Percentiles rank a stretch among this genome's conserved stretches.
phyloP scores from a whole-genome alignment of 2,329 filamentous ascomycete species.

The Colletotrichum sp. region DNA sequence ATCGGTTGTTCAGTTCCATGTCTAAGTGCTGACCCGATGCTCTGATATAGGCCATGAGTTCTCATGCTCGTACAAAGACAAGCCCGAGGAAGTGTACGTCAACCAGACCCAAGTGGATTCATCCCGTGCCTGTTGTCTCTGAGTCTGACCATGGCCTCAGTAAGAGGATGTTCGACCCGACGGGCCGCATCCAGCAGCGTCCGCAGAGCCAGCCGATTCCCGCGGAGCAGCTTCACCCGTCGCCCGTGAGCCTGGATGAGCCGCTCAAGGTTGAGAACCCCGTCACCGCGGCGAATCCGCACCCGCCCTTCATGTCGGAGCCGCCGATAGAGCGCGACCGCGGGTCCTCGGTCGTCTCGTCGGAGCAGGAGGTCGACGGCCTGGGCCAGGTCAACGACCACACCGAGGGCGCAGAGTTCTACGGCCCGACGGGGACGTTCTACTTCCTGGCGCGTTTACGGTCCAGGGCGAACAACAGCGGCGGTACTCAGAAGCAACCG shows the following conservation, averaged over 20 bases:
- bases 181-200: not conserved
- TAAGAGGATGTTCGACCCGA: not conserved
- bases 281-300: not conserved
- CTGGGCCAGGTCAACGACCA: constrained; percentile 19
- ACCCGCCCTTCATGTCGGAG: not conserved
- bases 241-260: constrained; percentile 11
- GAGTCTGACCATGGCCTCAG: not conserved
- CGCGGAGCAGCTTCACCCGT: constrained; percentile 1
- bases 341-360: not conserved
- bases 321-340: not conserved
- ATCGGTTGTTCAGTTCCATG: not conserved
- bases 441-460: constrained; percentile 19
- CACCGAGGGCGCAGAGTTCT: constrained; percentile 21
- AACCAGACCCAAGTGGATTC: not conserved
- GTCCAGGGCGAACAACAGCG: constrained; percentile 10
- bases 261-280: constrained; percentile 1
- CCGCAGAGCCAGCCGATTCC: not conserved
- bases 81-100: not conserved
- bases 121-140: too few species aligned
- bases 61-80: constrained; percentile 13
- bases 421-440: constrained; percentile 20
- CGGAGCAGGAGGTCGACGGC: constrained; percentile 17
- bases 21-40: not conserved
- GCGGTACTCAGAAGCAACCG: not conserved
- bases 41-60: constrained; percentile 6